Evolutionary conservation across 768 basidiomycete species (phyloP).

Genomic region (Pleurotus giganteus): DNA sequence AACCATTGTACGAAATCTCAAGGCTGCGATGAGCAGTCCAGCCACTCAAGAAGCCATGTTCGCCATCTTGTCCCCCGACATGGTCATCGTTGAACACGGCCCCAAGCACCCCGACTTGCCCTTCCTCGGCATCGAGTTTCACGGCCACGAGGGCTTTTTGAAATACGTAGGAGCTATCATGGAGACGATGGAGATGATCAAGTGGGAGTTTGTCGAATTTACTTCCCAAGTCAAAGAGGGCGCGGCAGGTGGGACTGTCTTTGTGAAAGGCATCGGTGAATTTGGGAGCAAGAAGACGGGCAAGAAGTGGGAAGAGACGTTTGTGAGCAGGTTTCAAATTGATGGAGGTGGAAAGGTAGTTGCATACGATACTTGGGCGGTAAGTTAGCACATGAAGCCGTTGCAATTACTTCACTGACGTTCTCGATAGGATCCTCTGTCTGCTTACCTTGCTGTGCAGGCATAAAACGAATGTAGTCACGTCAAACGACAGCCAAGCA

Average conservation of each 20-base stretch:
- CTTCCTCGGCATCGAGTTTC: constrained; percentile 5
- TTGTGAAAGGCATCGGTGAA: background rate
- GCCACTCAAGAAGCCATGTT: background rate
- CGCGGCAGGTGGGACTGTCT: background rate
- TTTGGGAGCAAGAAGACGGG: constrained; percentile 6
- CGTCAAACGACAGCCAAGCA: too few species aligned
- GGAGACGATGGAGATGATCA: background rate
- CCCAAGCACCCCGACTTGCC: background rate
- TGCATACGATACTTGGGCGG: constrained; percentile 5
- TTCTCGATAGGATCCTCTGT: background rate
- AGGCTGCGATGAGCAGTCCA: background rate
- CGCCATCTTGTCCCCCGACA: background rate
- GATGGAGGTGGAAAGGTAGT: background rate
- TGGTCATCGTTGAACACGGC: constrained; percentile 2
- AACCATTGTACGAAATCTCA: background rate
- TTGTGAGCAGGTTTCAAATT: constrained; percentile 1
- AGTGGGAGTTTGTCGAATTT: constrained; percentile 1
- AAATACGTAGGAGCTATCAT: background rate
- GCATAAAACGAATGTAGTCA: background rate
- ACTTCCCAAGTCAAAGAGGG: background rate
- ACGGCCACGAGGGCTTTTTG: background rate
- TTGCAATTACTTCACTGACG: background rate
- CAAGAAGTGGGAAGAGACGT: constrained; percentile 4
- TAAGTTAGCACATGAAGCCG: background rate
- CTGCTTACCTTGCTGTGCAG: constrained; percentile 2